Evolutionary conservation across 2,329 filamentous ascomycete species (phyloP), one percentile per base, ranked within the genome.

Genomic region (Hypomyces perniciosus): DNA sequence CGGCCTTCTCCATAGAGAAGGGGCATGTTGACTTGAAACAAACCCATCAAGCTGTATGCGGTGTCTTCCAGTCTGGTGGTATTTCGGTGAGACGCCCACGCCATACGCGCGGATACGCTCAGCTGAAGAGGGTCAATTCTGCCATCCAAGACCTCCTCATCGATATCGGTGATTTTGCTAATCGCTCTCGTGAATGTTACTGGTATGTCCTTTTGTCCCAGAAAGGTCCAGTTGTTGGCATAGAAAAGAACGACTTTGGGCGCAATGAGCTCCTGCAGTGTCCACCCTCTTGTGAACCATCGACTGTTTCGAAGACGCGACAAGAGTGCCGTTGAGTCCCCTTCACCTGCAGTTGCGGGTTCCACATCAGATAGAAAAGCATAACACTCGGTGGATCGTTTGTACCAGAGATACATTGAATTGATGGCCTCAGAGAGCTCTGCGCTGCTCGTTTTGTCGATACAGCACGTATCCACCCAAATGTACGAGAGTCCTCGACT

Each of bases 391-490:
- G 46, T 52, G 3, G 61, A 51, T 3, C 55, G 51, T n/a, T 52
- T 29, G 39, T 65, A 64, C 62, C 62, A 65, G 6, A 35, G 46
- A 34, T 58, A 62, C 56, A 62, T 60, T 45, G 59, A 60, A 50
- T 63, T 63, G 50, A 62, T 56, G 13, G 59, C 57, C 44, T 63
- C 61, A 4, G 57, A 56, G 5, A 62, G 44, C 44, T 63, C 62
- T 6, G 56, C 49, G n/a, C 54, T 54, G 20, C 55, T 60, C 2
- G 48, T 53, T 26, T 61, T 58, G 53, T 63, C 58, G 56, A 64
- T 62, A 49, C 62, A 64, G 54, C 59, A 61, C 1, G 59, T 63
- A 30, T 64, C 61, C 20, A 60, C 51, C 63, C 63, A 65, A 2
- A 60, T 46, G 52, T 62, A 62, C 4, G 51, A 27, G 44, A 57